Percentiles rank a stretch among this genome's conserved stretches.
These are phyloP conservation scores for Arabidopsis hybrid DNA, from an alignment of 441 rosid species.

Conservation along the genomic window DNA sequence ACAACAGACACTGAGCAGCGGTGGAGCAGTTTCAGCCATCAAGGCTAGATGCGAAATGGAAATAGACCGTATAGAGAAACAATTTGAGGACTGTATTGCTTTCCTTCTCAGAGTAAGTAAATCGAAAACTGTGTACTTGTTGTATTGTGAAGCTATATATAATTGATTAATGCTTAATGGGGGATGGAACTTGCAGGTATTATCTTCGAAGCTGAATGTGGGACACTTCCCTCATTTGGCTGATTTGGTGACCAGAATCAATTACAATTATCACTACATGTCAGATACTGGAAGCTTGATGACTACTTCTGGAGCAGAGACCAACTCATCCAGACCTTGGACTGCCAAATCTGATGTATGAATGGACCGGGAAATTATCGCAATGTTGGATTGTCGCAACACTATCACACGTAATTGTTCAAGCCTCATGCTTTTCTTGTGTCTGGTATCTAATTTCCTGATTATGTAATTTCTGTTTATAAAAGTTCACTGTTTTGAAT, in stretches of 20 bases:
- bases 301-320: conserved; percentile 63
- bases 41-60: conserved; percentile 88
- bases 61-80: conserved; percentile 82
- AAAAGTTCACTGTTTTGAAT: background rate
- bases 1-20: conserved; percentile 80
- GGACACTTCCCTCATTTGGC: conserved; percentile 96
- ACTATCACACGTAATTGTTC: too few relatives aligned
- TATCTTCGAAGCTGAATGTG: conserved; percentile 88
- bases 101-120: conserved; percentile 84
- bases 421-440: too few relatives aligned
- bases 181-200: conserved; percentile 56
- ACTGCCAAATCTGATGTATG: conserved; percentile 21
- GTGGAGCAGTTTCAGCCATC: conserved; percentile 80
- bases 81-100: conserved; percentile 85
- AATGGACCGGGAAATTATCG: too few relatives aligned
- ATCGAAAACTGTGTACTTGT: conserved; percentile 5
- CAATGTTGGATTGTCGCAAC: too few relatives aligned
- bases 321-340: conserved; percentile 47
- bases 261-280: conserved; percentile 63
- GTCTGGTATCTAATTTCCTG: too few relatives aligned
- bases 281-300: conserved; percentile 80
- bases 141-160: too few relatives aligned
- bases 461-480: background rate
- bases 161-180: background rate
- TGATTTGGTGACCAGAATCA: conserved; percentile 68